Evolutionary conservation across 805 yeast genomes (phyloP).

Genomic region (Candida andamanensis): DNA sequence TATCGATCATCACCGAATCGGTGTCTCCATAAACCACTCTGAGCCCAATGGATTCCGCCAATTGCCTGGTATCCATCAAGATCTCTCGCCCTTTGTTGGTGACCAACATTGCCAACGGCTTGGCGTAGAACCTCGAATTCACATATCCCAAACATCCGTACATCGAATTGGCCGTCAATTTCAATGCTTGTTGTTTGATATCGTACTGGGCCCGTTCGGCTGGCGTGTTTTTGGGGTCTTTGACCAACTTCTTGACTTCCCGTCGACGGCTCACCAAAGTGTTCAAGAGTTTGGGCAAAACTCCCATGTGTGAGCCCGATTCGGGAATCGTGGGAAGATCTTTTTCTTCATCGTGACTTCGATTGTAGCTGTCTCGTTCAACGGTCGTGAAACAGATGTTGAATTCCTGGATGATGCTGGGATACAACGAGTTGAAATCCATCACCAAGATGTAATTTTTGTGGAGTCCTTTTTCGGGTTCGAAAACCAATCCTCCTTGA

Average conservation of each 20-base stretch:
- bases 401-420: slow-evolving; percentile 94
- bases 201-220: slow-evolving; percentile 80
- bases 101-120: slow-evolving; percentile 91
- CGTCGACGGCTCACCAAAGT: slow-evolving; percentile 87
- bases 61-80: slow-evolving; percentile 83
- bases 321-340: slow-evolving; percentile 67
- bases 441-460: slow-evolving; percentile 84
- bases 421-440: slow-evolving; percentile 98
- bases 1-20: slow-evolving; percentile 97
- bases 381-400: slow-evolving; percentile 97
- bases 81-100: slow-evolving; percentile 95
- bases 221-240: slow-evolving; percentile 60
- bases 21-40: slow-evolving; percentile 97
- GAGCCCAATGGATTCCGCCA: slow-evolving; percentile 80
- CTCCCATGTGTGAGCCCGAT: slow-evolving; percentile 59
- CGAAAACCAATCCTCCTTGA: slow-evolving; percentile 94
- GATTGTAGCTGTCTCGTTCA: slow-evolving; percentile 50
- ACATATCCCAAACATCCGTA: slow-evolving; percentile 96
- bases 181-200: slow-evolving; percentile 92
- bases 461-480: slow-evolving; percentile 92
- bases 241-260: slow-evolving; percentile 82
- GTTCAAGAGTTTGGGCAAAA: slow-evolving; percentile 77
- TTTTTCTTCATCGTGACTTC: slow-evolving; percentile 46
- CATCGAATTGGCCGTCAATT: slow-evolving; percentile 98
- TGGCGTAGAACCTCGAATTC: slow-evolving; percentile 89